A percentile compares a stretch with the other conserved stretches of the same genome.
phyloP scores from a whole-genome alignment of 2,329 filamentous ascomycete species.

The Hirsutella thompsonii region DNA sequence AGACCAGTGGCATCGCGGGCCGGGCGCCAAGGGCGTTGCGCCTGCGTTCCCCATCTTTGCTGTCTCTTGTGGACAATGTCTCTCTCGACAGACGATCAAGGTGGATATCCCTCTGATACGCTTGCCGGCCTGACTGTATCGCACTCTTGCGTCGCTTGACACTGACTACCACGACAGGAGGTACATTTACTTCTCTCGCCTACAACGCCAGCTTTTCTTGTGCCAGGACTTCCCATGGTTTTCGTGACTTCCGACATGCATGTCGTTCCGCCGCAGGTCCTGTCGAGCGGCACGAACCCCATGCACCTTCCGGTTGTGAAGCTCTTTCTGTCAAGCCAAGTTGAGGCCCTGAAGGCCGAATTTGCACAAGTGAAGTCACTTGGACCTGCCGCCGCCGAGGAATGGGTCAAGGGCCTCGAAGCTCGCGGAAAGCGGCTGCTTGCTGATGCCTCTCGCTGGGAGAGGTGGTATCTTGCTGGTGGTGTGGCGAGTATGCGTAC shows the following conservation, averaged over 20 bases:
- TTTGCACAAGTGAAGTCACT: conserved; percentile 51
- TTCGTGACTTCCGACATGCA: conserved; percentile 50
- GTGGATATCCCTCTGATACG: conserved; percentile 31
- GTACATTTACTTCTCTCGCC: conserved; percentile 53
- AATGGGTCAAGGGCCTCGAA: conserved; percentile 68
- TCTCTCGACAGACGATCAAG: conserved; percentile 48
- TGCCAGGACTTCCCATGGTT: conserved; percentile 57
- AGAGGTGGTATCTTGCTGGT: conserved; percentile 51
- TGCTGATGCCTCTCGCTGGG: conserved; percentile 56
- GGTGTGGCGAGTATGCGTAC: conserved; percentile 24
- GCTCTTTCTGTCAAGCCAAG: conserved; percentile 49
- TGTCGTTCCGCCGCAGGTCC: conserved; percentile 40
- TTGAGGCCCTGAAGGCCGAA: conserved; percentile 48
- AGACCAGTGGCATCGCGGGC: conserved; percentile 44
- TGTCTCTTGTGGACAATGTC: conserved; percentile 53
- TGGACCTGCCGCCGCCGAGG: conserved; percentile 55
- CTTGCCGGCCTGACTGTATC: conserved; percentile 10
- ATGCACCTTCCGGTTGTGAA: conserved; percentile 44
- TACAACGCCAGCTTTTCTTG: conserved; percentile 44
- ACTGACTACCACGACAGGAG: conserved; percentile 39
- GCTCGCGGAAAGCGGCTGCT: conserved; percentile 46
- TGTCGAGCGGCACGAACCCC: conserved; percentile 38
- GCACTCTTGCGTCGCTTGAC: neutral
- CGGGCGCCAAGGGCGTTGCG: conserved; percentile 45
- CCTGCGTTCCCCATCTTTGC: conserved; percentile 61